Conservation (phyloP, 768 basidiomycete species). For the Hemileccinum rubropunctum region DNA sequence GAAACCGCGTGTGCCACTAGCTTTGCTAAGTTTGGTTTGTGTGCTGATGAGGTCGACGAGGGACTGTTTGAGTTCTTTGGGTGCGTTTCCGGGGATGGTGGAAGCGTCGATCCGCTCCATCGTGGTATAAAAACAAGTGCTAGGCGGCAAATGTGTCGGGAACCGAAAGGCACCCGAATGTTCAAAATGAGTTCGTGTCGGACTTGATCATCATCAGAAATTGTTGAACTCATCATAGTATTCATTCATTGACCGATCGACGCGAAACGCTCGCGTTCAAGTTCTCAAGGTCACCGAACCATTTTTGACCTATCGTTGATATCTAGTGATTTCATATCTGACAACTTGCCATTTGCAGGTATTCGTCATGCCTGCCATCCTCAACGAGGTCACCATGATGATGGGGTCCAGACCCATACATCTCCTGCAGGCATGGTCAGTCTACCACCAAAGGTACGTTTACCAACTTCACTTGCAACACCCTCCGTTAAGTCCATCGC, state of each 20-base stretch:
- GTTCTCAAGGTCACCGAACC: no score
- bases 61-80: slow-evolving; percentile 25
- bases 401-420: neutral
- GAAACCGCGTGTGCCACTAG: slow-evolving; percentile 19
- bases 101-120: slow-evolving; percentile 20
- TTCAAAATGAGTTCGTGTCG: no score
- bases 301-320: no score
- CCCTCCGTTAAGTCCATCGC: neutral
- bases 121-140: neutral
- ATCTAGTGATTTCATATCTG: slow-evolving; percentile 1
- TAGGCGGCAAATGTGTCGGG: no score
- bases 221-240: no score
- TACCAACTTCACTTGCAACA: neutral
- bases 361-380: neutral
- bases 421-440: neutral
- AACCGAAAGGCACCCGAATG: no score
- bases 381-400: slow-evolving; percentile 7
- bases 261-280: no score
- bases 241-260: no score
- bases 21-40: slow-evolving; percentile 1
- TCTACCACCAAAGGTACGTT: neutral
- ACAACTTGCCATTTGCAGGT: neutral
- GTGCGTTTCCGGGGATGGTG: slow-evolving; percentile 28
- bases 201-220: no score
- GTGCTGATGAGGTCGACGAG: slow-evolving; percentile 20